Conservation (phyloP, 2,329 filamentous ascomycete species). For the Lasiodiplodia citricola region DNA sequence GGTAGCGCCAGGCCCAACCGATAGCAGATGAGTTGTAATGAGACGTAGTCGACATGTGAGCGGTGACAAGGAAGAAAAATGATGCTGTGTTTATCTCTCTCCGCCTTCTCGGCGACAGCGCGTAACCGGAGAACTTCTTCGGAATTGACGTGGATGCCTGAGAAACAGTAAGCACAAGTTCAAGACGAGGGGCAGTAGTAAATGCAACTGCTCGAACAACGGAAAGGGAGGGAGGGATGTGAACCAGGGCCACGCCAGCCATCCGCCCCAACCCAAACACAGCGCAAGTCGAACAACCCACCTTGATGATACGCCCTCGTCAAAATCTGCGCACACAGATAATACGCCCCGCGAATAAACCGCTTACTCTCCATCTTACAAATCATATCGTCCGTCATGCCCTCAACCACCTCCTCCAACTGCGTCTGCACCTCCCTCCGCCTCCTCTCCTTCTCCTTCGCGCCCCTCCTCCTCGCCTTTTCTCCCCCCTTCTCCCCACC, state of each 20-base stretch:
- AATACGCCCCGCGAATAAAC: conserved; percentile 93
- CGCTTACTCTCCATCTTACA: conserved; percentile 97
- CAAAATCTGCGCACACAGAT: conserved; percentile 82
- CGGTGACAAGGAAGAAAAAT: conserved; percentile 94
- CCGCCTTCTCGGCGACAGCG: conserved; percentile 80
- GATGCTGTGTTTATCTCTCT: conserved; percentile 89
- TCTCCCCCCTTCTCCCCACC: conserved; percentile 60
- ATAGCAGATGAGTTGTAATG: conserved; percentile 93
- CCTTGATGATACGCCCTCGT: conserved; percentile 95
- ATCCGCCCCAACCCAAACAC: not conserved
- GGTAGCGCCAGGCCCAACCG: conserved; percentile 86
- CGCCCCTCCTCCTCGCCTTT: conserved; percentile 69
- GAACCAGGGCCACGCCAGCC: not conserved
- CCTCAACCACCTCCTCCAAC: conserved; percentile 80
- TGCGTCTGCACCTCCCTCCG: conserved; percentile 75
- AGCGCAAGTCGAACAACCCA: conserved; percentile 31
- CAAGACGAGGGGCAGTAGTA: not conserved
- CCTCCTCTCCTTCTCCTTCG: conserved; percentile 66
- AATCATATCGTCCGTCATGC: conserved; percentile 93
- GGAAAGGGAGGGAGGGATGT: not conserved
- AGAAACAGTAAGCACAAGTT: not conserved
- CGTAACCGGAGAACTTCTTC: conserved; percentile 87
- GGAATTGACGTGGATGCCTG: conserved; percentile 87
- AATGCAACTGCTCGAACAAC: not conserved
- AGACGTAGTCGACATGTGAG: conserved; percentile 96